Evolutionary conservation across 345 rosid genomes (phyloP).

Genomic region (Salix arbutifolia): DNA sequence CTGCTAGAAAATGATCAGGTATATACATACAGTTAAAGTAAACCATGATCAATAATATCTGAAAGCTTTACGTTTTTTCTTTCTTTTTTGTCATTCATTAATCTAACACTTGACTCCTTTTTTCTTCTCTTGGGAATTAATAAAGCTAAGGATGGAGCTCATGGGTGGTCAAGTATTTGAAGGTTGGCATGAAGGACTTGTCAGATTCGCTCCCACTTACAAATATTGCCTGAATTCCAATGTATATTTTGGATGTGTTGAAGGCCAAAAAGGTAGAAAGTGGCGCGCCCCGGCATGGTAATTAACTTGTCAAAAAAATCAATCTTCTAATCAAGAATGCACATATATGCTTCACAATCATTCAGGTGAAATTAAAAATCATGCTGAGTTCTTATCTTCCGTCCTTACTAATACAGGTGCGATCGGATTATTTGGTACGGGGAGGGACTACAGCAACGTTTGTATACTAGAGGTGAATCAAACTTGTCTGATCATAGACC

Average conservation of each 20-base stretch:
- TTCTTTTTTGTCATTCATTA: background rate
- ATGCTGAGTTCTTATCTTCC: background rate
- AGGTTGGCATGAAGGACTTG: constrained; percentile 67
- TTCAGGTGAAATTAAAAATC: background rate
- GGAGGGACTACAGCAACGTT: constrained; percentile 53
- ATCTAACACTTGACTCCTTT: background rate
- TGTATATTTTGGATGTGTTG: constrained; percentile 50
- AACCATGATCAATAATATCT: background rate
- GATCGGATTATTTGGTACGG: constrained; percentile 80
- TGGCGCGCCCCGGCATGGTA: constrained; percentile 82
- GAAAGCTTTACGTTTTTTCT: background rate
- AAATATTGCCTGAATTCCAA: constrained; percentile 65
- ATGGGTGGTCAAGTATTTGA: constrained; percentile 45
- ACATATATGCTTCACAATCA: no score
- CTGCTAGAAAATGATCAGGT: constrained; percentile 77
- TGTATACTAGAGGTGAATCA: constrained; percentile 57
- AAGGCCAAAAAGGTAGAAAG: constrained; percentile 49
- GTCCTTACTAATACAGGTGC: constrained; percentile 34
- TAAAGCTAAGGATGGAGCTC: constrained; percentile 62
- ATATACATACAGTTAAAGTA: background rate
- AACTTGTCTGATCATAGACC: constrained; percentile 79
- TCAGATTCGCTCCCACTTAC: constrained; percentile 73
- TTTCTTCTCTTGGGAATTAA: background rate
- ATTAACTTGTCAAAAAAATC: background rate
- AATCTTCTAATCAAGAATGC: background rate